A percentile compares a stretch with the other conserved stretches of the same genome.
Evolutionary conservation across 169 alveolate genomes (phyloP).

Genomic region (Plasmodium vinckei): DNA sequence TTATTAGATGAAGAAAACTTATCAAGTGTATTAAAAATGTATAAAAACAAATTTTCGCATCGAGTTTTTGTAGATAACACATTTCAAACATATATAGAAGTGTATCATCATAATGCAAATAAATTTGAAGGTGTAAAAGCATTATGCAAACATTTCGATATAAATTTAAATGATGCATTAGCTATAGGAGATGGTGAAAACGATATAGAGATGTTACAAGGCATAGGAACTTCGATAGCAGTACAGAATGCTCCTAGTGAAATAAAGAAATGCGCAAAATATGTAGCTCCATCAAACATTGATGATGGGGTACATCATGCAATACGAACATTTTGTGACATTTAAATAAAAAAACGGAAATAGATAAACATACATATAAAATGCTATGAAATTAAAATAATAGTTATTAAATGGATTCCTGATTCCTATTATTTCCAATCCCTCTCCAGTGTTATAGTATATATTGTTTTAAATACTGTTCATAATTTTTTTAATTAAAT

Average conservation of each 20-base stretch:
- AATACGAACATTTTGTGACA: conserved; percentile 71
- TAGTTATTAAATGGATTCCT: no score
- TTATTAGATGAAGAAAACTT: conserved; percentile 75
- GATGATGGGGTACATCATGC: conserved; percentile 76
- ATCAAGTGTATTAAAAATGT: conserved; percentile 56
- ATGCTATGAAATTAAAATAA: neutral
- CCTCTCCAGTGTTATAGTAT: no score
- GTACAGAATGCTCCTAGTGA: conserved; percentile 81
- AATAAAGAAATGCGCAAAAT: conserved; percentile 82
- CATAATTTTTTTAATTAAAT: no score
- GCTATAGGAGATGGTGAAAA: conserved; percentile 90
- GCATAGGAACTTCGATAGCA: conserved; percentile 80
- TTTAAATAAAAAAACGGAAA: neutral
- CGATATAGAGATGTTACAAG: conserved; percentile 83
- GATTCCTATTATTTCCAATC: no score
- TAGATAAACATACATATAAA: no score
- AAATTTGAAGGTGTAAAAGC: conserved; percentile 84
- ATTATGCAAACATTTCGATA: conserved; percentile 76
- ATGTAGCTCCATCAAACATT: conserved; percentile 77
- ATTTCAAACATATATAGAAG: conserved; percentile 78
- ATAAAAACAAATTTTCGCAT: conserved; percentile 76
- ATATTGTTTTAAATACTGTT: no score
- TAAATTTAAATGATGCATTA: conserved; percentile 77
- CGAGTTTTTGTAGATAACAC: conserved; percentile 81
- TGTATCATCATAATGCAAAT: conserved; percentile 78